phyloP scores from a whole-genome alignment of 2,329 filamentous ascomycete species.

The Beauveria asiatica region DNA sequence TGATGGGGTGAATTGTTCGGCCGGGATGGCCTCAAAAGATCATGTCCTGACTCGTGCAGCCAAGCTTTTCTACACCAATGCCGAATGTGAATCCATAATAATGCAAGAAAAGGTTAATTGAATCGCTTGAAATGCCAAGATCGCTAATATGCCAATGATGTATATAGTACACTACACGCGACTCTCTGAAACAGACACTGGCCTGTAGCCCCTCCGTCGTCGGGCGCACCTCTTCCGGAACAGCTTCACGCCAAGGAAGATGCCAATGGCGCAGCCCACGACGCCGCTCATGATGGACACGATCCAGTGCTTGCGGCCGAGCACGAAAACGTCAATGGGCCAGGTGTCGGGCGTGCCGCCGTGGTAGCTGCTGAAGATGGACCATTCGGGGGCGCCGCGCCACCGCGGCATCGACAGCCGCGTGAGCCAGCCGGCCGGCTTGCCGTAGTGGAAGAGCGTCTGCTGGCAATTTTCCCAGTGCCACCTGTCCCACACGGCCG shows the following conservation, averaged over 20 bases:
- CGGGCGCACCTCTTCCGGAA: background rate
- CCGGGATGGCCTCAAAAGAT: too few relatives aligned
- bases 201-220: background rate
- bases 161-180: background rate
- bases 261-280: background rate
- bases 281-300: background rate
- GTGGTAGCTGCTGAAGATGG: constrained; percentile 4
- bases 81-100: too few relatives aligned
- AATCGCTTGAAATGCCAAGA: background rate
- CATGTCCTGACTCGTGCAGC: too few relatives aligned
- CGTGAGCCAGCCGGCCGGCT: background rate
- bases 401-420: constrained; percentile 6
- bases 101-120: background rate
- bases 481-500: background rate
- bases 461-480: constrained; percentile 4
- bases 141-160: constrained; percentile 6
- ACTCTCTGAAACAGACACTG: background rate
- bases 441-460: background rate
- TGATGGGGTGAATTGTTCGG: too few relatives aligned
- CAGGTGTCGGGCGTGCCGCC: background rate
- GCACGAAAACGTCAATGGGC: background rate
- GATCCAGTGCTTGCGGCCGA: background rate
- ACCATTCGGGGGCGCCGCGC: constrained; percentile 9
- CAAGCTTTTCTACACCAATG: too few relatives aligned
- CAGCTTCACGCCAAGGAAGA: background rate